Conservation (phyloP, 1,284 basidiomycete species). For the Phellinidium pouzarii region DNA sequence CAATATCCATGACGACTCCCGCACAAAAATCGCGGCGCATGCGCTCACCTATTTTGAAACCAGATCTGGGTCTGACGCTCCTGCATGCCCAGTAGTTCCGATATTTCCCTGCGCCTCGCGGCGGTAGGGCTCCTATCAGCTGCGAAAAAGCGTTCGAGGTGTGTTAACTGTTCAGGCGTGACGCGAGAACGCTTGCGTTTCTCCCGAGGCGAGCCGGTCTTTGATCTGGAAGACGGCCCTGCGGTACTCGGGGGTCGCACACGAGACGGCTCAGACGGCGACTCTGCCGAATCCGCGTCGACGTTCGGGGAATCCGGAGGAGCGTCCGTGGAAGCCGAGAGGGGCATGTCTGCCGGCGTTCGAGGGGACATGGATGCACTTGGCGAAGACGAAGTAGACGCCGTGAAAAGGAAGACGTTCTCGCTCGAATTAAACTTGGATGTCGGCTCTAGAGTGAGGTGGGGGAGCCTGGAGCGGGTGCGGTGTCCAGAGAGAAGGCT, state of each 20-base stretch:
- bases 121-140: slow-evolving; percentile 66
- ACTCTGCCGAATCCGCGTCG: slow-evolving; percentile 13
- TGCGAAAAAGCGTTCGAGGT: slow-evolving; percentile 64
- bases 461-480: slow-evolving; percentile 16
- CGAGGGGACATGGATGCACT: slow-evolving; percentile 19
- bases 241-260: slow-evolving; percentile 18
- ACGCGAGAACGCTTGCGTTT: slow-evolving; percentile 73
- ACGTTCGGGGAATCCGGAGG: slow-evolving; percentile 13
- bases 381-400: slow-evolving; percentile 18
- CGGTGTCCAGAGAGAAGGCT: slow-evolving; percentile 14
- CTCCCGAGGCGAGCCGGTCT: slow-evolving; percentile 36
- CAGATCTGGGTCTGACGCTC: slow-evolving; percentile 82
- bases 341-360: slow-evolving; percentile 15
- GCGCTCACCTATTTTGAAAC: slow-evolving; percentile 73
- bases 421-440: slow-evolving; percentile 8
- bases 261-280: slow-evolving; percentile 11
- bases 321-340: slow-evolving; percentile 14
- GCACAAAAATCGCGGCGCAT: slow-evolving; percentile 12
- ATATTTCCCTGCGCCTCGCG: slow-evolving; percentile 62
- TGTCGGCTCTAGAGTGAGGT: slow-evolving; percentile 16
- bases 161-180: slow-evolving; percentile 66
- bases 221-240: slow-evolving; percentile 18
- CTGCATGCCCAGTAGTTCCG: slow-evolving; percentile 69
- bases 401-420: slow-evolving; percentile 16
- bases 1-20: slow-evolving; percentile 7